These are phyloP conservation scores for Globisporangium ultimum DNA, from an alignment of 352 stramenopile species.

Conservation along the genomic window DNA sequence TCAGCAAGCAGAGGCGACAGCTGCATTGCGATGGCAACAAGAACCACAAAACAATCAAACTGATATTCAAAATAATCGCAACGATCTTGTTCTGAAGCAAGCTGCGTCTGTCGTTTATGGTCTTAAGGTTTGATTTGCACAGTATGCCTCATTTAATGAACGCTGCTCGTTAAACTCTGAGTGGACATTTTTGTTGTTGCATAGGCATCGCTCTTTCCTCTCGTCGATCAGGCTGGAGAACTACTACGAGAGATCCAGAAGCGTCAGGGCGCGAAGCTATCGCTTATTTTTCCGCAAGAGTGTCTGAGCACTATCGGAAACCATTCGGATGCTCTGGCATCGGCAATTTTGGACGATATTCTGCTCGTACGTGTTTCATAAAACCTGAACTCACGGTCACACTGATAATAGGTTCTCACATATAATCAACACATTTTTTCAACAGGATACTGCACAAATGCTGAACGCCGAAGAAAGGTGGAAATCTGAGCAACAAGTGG, in stretches of 20 bases:
- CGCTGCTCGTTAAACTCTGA: neutral
- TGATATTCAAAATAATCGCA: conserved; percentile 7
- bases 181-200: neutral
- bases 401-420: neutral
- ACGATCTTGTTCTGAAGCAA: conserved; percentile 31
- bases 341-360: conserved; percentile 59
- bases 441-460: conserved; percentile 55
- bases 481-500: conserved; percentile 20
- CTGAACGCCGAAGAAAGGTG: conserved; percentile 52
- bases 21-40: conserved; percentile 18
- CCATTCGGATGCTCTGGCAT: conserved; percentile 50
- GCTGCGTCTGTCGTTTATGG: conserved; percentile 46
- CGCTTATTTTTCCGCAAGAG: conserved; percentile 29
- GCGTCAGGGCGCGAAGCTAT: conserved; percentile 33
- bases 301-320: conserved; percentile 39
- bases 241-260: conserved; percentile 38
- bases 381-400: neutral
- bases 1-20: conserved; percentile 28
- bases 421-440: neutral
- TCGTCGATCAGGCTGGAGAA: conserved; percentile 51
- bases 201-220: conserved; percentile 44
- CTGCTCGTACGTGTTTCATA: conserved; percentile 33
- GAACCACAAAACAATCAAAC: conserved; percentile 24
- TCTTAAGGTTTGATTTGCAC: conserved; percentile 28
- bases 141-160: no score